A percentile compares a stretch with the other conserved stretches of the same genome.
Evolutionary conservation across 2,329 filamentous ascomycete species (phyloP).

Genomic region (Ophiosphaerella herpotricha): DNA sequence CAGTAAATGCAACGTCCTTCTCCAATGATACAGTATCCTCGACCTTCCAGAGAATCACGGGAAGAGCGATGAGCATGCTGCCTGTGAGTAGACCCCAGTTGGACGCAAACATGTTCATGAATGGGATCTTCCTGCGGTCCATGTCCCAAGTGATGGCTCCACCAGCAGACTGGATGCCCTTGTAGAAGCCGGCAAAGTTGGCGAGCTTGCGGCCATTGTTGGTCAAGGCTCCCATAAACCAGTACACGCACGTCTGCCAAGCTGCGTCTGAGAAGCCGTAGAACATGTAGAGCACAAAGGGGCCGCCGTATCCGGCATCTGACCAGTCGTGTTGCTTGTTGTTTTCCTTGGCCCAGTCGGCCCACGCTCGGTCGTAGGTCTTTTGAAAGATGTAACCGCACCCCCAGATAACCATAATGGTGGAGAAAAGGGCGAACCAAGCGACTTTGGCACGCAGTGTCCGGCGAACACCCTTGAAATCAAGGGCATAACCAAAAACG

Average conservation of each 20-base stretch:
- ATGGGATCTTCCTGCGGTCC: slow-evolving; percentile 64
- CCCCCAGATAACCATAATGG: slow-evolving; percentile 82
- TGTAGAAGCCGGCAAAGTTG: slow-evolving; percentile 91
- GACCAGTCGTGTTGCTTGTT: slow-evolving; percentile 66
- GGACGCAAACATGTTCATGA: slow-evolving; percentile 72
- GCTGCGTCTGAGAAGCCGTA: slow-evolving; percentile 88
- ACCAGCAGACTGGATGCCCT: slow-evolving; percentile 86
- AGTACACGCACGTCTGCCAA: slow-evolving; percentile 91
- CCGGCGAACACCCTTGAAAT: slow-evolving; percentile 62
- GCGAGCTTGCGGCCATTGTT: slow-evolving; percentile 92
- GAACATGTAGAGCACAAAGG: slow-evolving; percentile 88
- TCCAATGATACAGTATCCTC: slow-evolving; percentile 80
- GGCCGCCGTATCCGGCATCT: slow-evolving; percentile 69
- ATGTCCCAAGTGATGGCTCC: slow-evolving; percentile 76
- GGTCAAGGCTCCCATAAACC: slow-evolving; percentile 92
- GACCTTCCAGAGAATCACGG: slow-evolving; percentile 78
- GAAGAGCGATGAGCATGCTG: slow-evolving; percentile 76
- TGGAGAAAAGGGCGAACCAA: slow-evolving; percentile 64
- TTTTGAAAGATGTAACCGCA: slow-evolving; percentile 79
- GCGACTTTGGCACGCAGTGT: slow-evolving; percentile 69
- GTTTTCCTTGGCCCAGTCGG: slow-evolving; percentile 18
- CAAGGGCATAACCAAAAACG: slow-evolving; percentile 73
- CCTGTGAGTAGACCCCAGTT: slow-evolving; percentile 77
- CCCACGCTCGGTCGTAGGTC: slow-evolving; percentile 56
- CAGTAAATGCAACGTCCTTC: slow-evolving; percentile 82